These are phyloP conservation scores for Vitis labrusca DNA, from an alignment of 164 flowering plant species.

Conservation along the genomic window DNA sequence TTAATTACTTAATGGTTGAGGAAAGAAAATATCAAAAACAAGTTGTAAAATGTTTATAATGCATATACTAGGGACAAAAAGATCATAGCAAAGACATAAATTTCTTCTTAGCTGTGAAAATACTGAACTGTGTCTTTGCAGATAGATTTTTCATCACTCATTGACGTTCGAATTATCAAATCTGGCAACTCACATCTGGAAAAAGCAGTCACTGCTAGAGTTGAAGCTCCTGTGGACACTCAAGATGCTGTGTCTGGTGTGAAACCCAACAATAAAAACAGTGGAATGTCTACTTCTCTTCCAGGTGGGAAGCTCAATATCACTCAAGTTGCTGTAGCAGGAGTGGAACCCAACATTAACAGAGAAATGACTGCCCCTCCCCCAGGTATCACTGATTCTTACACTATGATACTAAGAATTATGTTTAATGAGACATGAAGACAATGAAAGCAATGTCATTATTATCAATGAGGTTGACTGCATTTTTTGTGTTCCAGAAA, in stretches of 20 bases:
- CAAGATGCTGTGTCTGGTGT: constrained; percentile 14
- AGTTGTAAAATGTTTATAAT: too few relatives aligned
- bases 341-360: constrained; percentile 6
- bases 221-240: constrained; percentile 15
- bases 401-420: too few relatives aligned
- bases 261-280: constrained; percentile 8
- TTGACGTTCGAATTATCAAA: constrained; percentile 61
- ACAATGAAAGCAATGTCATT: too few relatives aligned
- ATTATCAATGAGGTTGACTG: not conserved
- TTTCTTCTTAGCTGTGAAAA: not conserved
- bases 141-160: constrained; percentile 67
- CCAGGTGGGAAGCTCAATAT: constrained; percentile 25
- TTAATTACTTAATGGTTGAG: too few relatives aligned
- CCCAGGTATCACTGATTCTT: constrained; percentile 30
- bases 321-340: constrained; percentile 16
- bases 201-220: constrained; percentile 13
- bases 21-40: too few relatives aligned
- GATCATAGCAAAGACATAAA: too few relatives aligned
- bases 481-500: constrained; percentile 28
- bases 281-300: constrained; percentile 13
- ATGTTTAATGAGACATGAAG: too few relatives aligned
- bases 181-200: constrained; percentile 22
- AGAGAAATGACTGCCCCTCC: constrained; percentile 16
- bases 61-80: too few relatives aligned
- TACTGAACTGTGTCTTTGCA: constrained; percentile 25